Percentiles rank a stretch among this genome's conserved stretches.
Conservation (phyloP, 169 alveolate species). For the Eimeria praecox region DNA sequence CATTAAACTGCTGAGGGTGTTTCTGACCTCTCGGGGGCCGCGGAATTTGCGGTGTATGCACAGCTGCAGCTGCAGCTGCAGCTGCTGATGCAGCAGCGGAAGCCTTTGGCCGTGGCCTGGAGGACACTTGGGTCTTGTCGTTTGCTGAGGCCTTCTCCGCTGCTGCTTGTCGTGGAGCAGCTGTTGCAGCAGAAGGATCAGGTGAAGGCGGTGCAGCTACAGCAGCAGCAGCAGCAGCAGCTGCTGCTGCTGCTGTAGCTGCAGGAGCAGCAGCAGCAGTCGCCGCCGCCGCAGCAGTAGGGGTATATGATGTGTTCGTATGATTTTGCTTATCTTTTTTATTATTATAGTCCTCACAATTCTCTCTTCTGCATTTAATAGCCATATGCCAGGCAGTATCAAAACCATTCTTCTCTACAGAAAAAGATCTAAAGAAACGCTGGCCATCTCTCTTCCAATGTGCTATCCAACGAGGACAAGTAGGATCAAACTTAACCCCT, state of each 20-base stretch:
- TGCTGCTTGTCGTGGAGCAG: not conserved
- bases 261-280: not conserved
- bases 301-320: not conserved
- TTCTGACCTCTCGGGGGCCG: not conserved
- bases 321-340: not conserved
- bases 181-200: not conserved
- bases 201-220: not conserved
- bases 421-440: conserved; percentile 49
- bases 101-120: not conserved
- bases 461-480: conserved; percentile 79
- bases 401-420: conserved; percentile 69
- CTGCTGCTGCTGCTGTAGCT: not conserved
- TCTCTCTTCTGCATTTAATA: conserved; percentile 11
- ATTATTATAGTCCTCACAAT: conserved; percentile 5
- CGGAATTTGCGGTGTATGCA: conserved; percentile 7
- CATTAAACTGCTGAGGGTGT: not conserved
- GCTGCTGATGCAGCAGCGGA: conserved; percentile 28
- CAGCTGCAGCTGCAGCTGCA: conserved; percentile 54
- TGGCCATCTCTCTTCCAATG: conserved; percentile 78
- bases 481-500: conserved; percentile 73
- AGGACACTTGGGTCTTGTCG: not conserved
- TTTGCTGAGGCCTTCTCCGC: too few relatives aligned
- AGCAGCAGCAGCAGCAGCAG: not conserved
- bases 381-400: conserved; percentile 71
- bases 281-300: not conserved